Evolutionary conservation across 2,329 filamentous ascomycete genomes (phyloP), one percentile per base, ranked within the genome.

Genomic region (Aschersonia sp.): DNA sequence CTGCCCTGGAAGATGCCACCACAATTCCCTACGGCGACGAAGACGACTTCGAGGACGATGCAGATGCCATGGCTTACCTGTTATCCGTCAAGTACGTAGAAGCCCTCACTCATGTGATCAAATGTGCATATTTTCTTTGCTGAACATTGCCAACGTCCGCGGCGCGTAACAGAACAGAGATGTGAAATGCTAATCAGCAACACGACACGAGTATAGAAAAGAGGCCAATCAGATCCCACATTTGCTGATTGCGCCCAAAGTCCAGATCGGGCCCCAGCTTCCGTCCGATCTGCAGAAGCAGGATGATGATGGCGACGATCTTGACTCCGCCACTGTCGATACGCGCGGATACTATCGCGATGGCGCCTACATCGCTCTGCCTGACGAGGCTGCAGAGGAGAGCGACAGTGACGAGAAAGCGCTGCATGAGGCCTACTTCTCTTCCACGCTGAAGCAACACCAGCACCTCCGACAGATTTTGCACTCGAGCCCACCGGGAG

Each of bases 161-260:
- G 12, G 12, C 29, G 4, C 31, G 12, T n/a, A 31, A 28, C 32
- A 49, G 45, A 38, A 43, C 43, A 54, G 66, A 59, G 35, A 38
- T 38, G 12, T 12, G 3, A 38, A 38, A 2, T 9, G 35, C 7
- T 4, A 12, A 7, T 38, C 35, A 9, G 74, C 77, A 67, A 75
- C 74, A 60, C 71, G 66, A 65, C 72, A 68, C 71, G 67, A 70
- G 60, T 58, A 51, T 65, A 92, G 86, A 67, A 74, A 78, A 54
- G 81, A 94, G 75, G 86, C 86, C n/a, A 78, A 71, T 51, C 66
- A 71, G 7, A 82, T 94, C 35, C 87, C 87, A 1, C 75, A 82
- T 54, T 67, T 92, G 9, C 73, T 92, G 46, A 75, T 80, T 44
- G 84, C 82, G 1, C 73, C 78, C 4, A 75, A 71, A 53, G 61